Percentiles rank a stretch among this genome's conserved stretches.
Conservation (phyloP, 768 basidiomycete species). For the Mrakia hoshinonis region DNA sequence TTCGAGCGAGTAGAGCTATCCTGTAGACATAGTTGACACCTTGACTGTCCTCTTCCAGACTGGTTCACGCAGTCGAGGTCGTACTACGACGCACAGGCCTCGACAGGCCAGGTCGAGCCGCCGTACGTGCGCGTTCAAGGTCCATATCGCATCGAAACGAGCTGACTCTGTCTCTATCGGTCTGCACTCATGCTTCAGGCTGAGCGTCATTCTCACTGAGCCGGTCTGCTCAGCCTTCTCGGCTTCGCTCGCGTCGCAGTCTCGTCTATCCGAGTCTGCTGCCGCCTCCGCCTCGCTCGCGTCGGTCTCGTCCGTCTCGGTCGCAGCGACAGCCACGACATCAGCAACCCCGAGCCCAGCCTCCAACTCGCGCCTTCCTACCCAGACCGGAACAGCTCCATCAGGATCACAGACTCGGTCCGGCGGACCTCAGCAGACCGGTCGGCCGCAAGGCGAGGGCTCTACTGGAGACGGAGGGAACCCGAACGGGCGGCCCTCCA, state of each 20-base stretch:
- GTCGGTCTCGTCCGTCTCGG: not conserved
- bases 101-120: constrained; percentile 4
- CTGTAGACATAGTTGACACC: not conserved
- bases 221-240: not conserved
- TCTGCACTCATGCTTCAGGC: not conserved
- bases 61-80: constrained; percentile 7
- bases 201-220: constrained; percentile 12
- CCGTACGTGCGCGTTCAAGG: not conserved
- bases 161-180: not conserved
- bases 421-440: not conserved
- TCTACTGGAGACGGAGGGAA: not conserved
- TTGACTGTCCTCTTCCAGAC: not conserved
- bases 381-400: not conserved
- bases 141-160: not conserved
- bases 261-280: not conserved
- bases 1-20: not conserved
- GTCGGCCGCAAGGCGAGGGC: not conserved
- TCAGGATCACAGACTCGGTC: not conserved
- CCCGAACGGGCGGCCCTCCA: not conserved
- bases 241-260: not conserved
- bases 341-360: not conserved
- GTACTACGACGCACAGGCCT: constrained; percentile 12
- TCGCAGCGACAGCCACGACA: not conserved
- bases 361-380: not conserved
- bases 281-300: not conserved